Evolutionary conservation across 106 monocot species (phyloP), one percentile per base, ranked within the genome.

Genomic region (Platanthera guangdongensis): DNA sequence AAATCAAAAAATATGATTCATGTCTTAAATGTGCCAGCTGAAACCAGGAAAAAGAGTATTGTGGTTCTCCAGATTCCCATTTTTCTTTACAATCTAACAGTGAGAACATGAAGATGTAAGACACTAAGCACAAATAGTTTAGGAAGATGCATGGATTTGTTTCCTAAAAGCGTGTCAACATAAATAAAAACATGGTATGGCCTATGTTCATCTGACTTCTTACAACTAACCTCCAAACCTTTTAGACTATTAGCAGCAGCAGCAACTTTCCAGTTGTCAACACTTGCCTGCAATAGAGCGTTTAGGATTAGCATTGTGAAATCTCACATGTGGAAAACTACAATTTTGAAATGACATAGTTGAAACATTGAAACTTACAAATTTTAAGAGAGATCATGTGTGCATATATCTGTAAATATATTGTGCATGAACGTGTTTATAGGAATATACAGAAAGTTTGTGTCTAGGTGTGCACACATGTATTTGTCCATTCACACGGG

Each of bases 201-300:
- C 1, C 3, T 13, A 47, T 9, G 46, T 71, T 48, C 70, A 0
- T 47, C 70, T 71, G 53, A 53, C 12, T 71, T 48, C n/a, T 47
- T 47, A 48, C 6, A 79, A 77, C 74, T 83, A 25, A 95, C 95
- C 86, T 95, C 90, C 15, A 82, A 77, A 32, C 92, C 95, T 83
- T 87, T 87, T 46, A 92, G 82, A 62, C 95, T 93, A 77, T 60
- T 52, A 72, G 87, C 78, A 46, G 69, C 86, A 76, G 80, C 85
- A 70, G 81, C 57, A 73, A 81, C 85, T 81, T 83, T 48, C 85
- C 77, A 87, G 57, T 80, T 90, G 81, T 85, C 75, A 78, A 68
- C 80, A 55, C 75, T 65, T 46, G 68, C 54, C 87, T 87, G 81
- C 77, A 76, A 75, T 10, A 75, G 15, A 52, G 12, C 52, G 25